phyloP scores from a whole-genome alignment of 371 early-diverging fungal species.

The Mortierella sp. region DNA sequence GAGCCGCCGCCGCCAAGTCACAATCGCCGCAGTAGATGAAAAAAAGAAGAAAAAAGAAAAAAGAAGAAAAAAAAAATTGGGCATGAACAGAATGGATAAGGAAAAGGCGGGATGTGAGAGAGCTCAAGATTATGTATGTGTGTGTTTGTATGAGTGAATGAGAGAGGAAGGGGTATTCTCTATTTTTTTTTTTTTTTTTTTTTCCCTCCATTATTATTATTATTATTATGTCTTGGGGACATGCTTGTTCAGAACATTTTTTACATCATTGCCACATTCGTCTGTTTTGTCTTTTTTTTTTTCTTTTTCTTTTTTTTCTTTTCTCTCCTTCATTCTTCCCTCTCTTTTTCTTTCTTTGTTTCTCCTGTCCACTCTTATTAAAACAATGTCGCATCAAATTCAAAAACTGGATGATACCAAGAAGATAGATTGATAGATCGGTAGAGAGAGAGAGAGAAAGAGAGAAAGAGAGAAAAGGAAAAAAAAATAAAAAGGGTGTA shows the following conservation, averaged over 20 bases:
- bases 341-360: constrained; percentile 10
- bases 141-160: no score
- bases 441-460: no score
- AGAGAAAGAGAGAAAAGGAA: no score
- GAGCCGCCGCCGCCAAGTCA: constrained; percentile 45
- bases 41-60: constrained; percentile 17
- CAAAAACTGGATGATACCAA: background rate
- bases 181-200: constrained; percentile 1
- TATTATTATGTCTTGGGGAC: constrained; percentile 5
- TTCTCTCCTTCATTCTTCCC: background rate
- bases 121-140: constrained; percentile 4
- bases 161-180: background rate
- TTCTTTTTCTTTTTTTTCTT: background rate
- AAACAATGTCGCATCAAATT: background rate
- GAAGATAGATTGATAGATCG: background rate
- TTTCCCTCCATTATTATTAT: background rate
- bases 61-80: no score
- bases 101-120: no score
- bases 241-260: background rate
- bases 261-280: background rate
- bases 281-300: background rate
- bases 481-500: no score
- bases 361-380: constrained; percentile 17
- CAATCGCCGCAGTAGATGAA: constrained; percentile 9
- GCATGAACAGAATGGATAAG: constrained; percentile 26